These are phyloP conservation scores for Pseudopediastrum boryanum DNA, from an alignment of 139 green algal species.

Conservation along the genomic window DNA sequence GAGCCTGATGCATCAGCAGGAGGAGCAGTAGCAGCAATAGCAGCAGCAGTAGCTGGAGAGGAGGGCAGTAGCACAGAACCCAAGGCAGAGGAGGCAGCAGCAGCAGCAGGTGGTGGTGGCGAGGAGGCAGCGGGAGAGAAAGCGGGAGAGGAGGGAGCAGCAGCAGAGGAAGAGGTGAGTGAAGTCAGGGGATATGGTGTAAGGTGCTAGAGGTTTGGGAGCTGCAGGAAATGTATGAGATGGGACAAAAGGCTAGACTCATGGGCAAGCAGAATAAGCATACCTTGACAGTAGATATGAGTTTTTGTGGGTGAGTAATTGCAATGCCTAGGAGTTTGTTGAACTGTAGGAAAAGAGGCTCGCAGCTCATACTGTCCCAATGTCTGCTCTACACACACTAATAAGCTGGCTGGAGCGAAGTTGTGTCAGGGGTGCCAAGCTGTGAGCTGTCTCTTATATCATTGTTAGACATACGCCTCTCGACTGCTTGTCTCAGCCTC, in stretches of 20 bases:
- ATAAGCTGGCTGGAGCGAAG: too few relatives aligned
- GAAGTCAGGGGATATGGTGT: neutral
- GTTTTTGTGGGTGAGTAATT: neutral
- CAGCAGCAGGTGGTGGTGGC: neutral
- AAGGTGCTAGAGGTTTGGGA: neutral
- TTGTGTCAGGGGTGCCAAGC: too few relatives aligned
- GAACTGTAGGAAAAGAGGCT: too few relatives aligned
- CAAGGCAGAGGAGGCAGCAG: neutral
- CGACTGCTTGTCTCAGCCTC: too few relatives aligned
- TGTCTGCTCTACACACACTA: too few relatives aligned
- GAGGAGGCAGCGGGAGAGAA: neutral
- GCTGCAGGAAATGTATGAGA: neutral
- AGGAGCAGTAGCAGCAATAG: conserved; percentile 6
- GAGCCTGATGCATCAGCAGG: neutral
- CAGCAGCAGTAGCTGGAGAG: neutral
- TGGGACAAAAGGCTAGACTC: too few relatives aligned
- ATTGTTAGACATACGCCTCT: too few relatives aligned
- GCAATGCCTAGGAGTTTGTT: too few relatives aligned
- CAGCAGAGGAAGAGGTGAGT: neutral
- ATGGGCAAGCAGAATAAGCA: too few relatives aligned
- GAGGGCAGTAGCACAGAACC: neutral
- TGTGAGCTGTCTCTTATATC: too few relatives aligned
- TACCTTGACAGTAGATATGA: too few relatives aligned
- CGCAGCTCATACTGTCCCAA: too few relatives aligned
- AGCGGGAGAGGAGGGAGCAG: neutral